A percentile compares a stretch with the other conserved stretches of the same genome.
Evolutionary conservation across 1,284 basidiomycete species (phyloP).

Genomic region (Anthracocystis setariae): DNA sequence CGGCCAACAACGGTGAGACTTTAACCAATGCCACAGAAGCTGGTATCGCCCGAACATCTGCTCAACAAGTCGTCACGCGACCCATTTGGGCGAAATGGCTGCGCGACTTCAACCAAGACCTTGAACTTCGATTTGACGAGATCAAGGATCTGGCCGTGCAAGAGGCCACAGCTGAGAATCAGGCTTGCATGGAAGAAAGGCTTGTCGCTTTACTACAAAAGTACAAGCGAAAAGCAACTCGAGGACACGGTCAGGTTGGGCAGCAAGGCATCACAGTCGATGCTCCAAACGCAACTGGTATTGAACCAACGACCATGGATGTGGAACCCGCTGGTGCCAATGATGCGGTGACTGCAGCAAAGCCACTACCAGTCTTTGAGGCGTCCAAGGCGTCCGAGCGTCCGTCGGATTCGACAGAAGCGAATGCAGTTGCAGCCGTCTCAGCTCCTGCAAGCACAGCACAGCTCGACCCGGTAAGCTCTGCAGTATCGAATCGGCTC

Average conservation of each 20-base stretch:
- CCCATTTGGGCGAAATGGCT: slow-evolving; percentile 27
- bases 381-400: not conserved
- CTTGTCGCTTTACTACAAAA: slow-evolving; percentile 12
- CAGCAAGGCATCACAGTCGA: not conserved
- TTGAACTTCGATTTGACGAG: slow-evolving; percentile 33
- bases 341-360: not conserved
- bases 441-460: not conserved
- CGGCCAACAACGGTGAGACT: not conserved
- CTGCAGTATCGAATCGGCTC: not conserved
- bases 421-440: not conserved
- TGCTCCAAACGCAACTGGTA: slow-evolving; percentile 1
- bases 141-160: slow-evolving; percentile 22
- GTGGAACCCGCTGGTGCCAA: not conserved
- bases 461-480: not conserved
- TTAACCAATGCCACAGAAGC: not conserved
- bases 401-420: not conserved
- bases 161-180: slow-evolving; percentile 22
- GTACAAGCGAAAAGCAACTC: slow-evolving; percentile 8
- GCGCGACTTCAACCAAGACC: slow-evolving; percentile 6
- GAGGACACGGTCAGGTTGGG: not conserved
- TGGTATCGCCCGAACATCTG: not conserved
- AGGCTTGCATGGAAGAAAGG: slow-evolving; percentile 22
- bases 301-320: slow-evolving; percentile 16
- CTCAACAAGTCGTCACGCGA: slow-evolving; percentile 9
- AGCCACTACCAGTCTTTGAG: not conserved